phyloP scores from a whole-genome alignment of 2,329 filamentous ascomycete species.

The Fusarium sp. region DNA sequence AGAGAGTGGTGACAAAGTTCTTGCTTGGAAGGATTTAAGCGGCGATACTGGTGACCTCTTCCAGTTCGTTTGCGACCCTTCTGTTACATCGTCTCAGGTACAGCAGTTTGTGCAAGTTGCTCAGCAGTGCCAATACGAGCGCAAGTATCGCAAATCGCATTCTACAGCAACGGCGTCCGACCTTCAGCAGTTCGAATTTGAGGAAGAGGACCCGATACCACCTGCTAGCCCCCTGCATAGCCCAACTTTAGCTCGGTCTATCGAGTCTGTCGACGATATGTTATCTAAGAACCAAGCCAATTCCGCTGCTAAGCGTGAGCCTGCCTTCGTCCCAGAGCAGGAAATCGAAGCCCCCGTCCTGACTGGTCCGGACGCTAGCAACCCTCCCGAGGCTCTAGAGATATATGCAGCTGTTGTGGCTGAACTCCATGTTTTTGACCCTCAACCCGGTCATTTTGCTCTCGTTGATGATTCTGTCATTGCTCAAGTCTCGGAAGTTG shows the following conservation, averaged over 20 bases:
- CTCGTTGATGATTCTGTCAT: slow-evolving; percentile 80
- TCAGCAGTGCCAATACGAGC: slow-evolving; percentile 96
- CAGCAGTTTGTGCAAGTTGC: slow-evolving; percentile 85
- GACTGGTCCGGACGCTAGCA: slow-evolving; percentile 38
- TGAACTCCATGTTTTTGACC: slow-evolving; percentile 95
- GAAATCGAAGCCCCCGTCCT: slow-evolving; percentile 47
- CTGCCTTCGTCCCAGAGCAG: slow-evolving; percentile 48
- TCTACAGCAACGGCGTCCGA: slow-evolving; percentile 85
- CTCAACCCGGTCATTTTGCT: slow-evolving; percentile 85
- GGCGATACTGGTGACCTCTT: slow-evolving; percentile 95
- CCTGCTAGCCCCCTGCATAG: slow-evolving; percentile 72
- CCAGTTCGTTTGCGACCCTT: slow-evolving; percentile 93
- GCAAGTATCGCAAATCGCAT: slow-evolving; percentile 86
- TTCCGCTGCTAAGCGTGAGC: slow-evolving; percentile 58
- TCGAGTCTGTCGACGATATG: slow-evolving; percentile 69
- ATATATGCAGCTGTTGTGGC: slow-evolving; percentile 80
- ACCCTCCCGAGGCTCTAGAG: slow-evolving; percentile 75
- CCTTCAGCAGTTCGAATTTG: slow-evolving; percentile 84
- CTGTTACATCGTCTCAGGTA: slow-evolving; percentile 76
- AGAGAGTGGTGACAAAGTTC: slow-evolving; percentile 82
- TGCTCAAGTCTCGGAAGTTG: slow-evolving; percentile 85
- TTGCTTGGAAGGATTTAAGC: slow-evolving; percentile 95
- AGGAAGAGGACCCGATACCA: slow-evolving; percentile 71
- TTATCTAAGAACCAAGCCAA: slow-evolving; percentile 63
- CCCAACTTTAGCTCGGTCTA: slow-evolving; percentile 65